Evolutionary conservation across 2,329 filamentous ascomycete species (phyloP), one percentile per base, ranked within the genome.

Genomic region (Hymenoscyphus fraxineus): DNA sequence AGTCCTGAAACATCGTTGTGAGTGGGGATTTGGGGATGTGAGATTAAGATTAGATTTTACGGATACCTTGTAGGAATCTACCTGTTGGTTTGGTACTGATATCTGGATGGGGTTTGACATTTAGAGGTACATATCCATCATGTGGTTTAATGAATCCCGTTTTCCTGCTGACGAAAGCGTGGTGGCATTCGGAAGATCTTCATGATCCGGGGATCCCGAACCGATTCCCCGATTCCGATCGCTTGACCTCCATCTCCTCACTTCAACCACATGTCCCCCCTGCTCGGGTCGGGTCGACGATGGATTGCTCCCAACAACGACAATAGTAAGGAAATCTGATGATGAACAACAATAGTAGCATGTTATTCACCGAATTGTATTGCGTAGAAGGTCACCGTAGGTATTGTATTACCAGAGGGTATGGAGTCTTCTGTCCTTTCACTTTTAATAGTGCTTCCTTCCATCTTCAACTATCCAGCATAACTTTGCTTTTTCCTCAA

Each of bases 401-500:
- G 47, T 54, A 54, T 12, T 54, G 22, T 54, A 13, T 35, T 35
- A 35, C 35, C 10, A 22, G 47, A 54, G 47, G 44, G 47, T 15
- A 22, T 54, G 13, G 47, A 54, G 47, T 22, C n/a, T 51, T 35
- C 35, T 9, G 35, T 35, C 35, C 47, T 54, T 54, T 22, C 22
- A 9, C 47, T 58, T 58, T 58, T 10, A 58, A 19, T 16, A 58
- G 22, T 35, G 27, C 31, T 58, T 39, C 35, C 13, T 58, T 31
- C 6, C 13, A 51, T 35, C 47, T 27, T 51, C 19, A 27, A 51
- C 19, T 35, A 4, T 22, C 44, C 44, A 51, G 44, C 47, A 22
- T 19, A 54, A 27, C 47, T 54, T 54, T 54, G 47, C 22, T 54
- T 54, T 54, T 54, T 54, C 47, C 19, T 54, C 44, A 51, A 51